Conservation (phyloP, 177 flowering plant species). For the Vitis hybrid region DNA sequence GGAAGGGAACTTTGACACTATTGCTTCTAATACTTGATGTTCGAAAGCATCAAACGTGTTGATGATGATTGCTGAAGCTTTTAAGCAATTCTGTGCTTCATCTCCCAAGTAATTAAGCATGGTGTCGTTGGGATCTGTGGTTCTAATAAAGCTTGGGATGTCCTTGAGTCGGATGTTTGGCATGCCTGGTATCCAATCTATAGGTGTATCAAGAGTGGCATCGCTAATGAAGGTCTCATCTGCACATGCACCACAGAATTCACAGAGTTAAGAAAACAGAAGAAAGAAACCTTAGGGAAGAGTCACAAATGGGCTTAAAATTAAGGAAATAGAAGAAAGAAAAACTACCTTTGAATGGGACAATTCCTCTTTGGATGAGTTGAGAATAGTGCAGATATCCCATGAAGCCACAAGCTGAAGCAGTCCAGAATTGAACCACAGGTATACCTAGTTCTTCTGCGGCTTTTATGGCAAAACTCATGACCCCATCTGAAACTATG, state of each 20-base stretch:
- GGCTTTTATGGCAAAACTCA: slow-evolving; percentile 30
- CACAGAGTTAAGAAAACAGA: too few species aligned
- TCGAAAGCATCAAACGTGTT: slow-evolving; percentile 31
- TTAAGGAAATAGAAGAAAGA: not conserved
- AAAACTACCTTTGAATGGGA: slow-evolving; percentile 36
- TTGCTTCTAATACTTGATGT: slow-evolving; percentile 16
- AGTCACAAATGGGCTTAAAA: not conserved
- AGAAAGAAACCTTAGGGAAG: too few species aligned
- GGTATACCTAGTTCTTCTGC: slow-evolving; percentile 32
- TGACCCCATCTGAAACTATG: slow-evolving; percentile 31
- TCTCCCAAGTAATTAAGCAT: slow-evolving; percentile 13
- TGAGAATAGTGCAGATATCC: slow-evolving; percentile 24
- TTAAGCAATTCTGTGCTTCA: slow-evolving; percentile 5
- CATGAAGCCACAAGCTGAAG: slow-evolving; percentile 36
- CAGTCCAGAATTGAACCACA: slow-evolving; percentile 35
- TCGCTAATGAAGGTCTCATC: slow-evolving; percentile 2
- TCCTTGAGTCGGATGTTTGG: slow-evolving; percentile 24
- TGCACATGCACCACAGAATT: not conserved
- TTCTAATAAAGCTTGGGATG: slow-evolving; percentile 27
- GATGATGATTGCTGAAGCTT: slow-evolving; percentile 23
- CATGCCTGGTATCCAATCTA: slow-evolving; percentile 38
- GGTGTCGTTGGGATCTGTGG: slow-evolving; percentile 17
- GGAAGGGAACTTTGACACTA: slow-evolving; percentile 4
- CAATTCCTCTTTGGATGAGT: slow-evolving; percentile 29
- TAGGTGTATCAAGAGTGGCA: slow-evolving; percentile 19